These are phyloP conservation scores for Cladosporium phlei DNA, from an alignment of 2,329 filamentous ascomycete genomes.

Conservation along the genomic window DNA sequence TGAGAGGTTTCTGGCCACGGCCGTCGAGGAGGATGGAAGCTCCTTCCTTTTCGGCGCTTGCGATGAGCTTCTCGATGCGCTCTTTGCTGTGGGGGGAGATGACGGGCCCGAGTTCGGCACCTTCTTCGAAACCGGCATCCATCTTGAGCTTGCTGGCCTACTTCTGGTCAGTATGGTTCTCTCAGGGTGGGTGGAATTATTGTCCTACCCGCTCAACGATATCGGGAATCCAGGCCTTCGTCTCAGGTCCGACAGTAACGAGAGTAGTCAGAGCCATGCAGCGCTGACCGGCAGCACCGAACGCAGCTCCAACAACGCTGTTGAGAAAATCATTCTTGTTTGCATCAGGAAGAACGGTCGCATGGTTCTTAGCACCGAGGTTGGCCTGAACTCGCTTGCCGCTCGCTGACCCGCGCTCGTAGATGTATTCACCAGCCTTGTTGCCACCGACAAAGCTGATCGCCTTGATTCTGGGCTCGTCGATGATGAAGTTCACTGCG, in stretches of 20 bases:
- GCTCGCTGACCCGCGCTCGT: constrained; percentile 69
- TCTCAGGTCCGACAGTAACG: constrained; percentile 74
- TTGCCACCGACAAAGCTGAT: constrained; percentile 82
- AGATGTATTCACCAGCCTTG: constrained; percentile 86
- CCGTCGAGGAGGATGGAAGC: constrained; percentile 77
- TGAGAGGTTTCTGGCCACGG: constrained; percentile 65
- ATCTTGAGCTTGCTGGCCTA: constrained; percentile 67
- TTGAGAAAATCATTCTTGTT: constrained; percentile 88
- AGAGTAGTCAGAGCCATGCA: constrained; percentile 83
- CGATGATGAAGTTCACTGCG: constrained; percentile 80
- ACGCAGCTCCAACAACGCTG: constrained; percentile 76
- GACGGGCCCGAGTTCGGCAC: constrained; percentile 74
- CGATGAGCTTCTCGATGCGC: constrained; percentile 71
- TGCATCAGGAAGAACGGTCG: constrained; percentile 75
- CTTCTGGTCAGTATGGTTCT: too few species aligned
- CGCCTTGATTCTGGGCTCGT: constrained; percentile 79
- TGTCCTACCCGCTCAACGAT: constrained; percentile 72
- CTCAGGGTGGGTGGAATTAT: too few species aligned
- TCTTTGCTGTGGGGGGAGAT: constrained; percentile 74
- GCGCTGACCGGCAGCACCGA: constrained; percentile 77
- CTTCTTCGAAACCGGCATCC: constrained; percentile 75
- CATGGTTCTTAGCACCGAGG: constrained; percentile 84
- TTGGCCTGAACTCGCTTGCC: constrained; percentile 87
- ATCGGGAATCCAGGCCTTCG: constrained; percentile 74
- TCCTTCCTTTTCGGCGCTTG: constrained; percentile 71